Percentiles rank a stretch among this genome's conserved stretches.
Evolutionary conservation across 2,329 filamentous ascomycete species (phyloP).

Genomic region (Alternaria triticimaculans): DNA sequence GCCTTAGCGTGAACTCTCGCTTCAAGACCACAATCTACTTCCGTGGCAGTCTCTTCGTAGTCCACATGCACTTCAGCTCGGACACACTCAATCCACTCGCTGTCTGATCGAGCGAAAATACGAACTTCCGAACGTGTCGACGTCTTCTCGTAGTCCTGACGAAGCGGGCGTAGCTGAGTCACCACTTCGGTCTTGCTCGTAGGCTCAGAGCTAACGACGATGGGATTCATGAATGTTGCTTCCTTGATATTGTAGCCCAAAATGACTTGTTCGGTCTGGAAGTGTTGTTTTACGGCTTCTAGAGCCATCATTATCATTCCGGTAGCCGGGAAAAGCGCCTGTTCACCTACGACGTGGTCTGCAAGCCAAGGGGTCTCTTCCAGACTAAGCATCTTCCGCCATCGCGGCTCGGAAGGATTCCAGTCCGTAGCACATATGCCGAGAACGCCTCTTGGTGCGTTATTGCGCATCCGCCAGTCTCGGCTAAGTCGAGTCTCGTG

Average conservation of each 20-base stretch:
- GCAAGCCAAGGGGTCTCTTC: conserved; percentile 15
- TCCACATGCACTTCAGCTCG: neutral
- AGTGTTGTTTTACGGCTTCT: neutral
- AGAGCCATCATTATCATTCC: conserved; percentile 7
- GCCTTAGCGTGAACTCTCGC: neutral
- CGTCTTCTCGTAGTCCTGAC: neutral
- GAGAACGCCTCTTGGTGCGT: conserved; percentile 13
- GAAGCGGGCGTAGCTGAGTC: neutral
- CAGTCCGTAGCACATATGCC: conserved; percentile 24
- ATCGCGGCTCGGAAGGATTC: conserved; percentile 39
- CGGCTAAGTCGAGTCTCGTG: conserved; percentile 16
- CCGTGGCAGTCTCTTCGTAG: neutral
- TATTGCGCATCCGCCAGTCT: conserved; percentile 4
- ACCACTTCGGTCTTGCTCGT: neutral
- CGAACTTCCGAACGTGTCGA: neutral
- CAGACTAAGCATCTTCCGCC: conserved; percentile 55
- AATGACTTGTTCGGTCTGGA: neutral
- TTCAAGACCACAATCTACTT: neutral
- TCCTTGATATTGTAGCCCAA: neutral
- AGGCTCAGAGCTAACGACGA: neutral
- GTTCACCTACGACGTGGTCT: conserved; percentile 27
- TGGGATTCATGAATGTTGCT: neutral
- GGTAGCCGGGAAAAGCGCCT: conserved; percentile 32
- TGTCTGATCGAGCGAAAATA: neutral
- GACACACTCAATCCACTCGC: neutral